These are phyloP conservation scores for Cryptosporidium ubiquitum DNA, from an alignment of 169 alveolate genomes.

Conservation along the genomic window DNA sequence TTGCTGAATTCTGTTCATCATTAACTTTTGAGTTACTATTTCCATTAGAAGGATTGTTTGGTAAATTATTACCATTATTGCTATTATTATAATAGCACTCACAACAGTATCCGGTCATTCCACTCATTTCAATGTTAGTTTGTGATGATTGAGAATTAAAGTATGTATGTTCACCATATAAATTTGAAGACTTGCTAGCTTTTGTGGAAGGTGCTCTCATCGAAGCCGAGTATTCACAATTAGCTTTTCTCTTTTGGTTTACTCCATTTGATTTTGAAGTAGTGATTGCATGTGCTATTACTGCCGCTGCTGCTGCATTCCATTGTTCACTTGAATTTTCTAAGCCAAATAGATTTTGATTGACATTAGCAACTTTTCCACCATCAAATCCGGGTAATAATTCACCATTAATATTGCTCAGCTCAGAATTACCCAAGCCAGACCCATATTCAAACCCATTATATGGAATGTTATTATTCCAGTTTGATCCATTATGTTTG, in stretches of 20 bases:
- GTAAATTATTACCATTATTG: background rate
- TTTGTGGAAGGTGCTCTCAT: constrained; percentile 56
- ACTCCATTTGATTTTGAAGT: constrained; percentile 42
- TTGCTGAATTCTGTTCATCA: constrained; percentile 17
- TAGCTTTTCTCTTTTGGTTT: constrained; percentile 58
- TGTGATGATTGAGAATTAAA: constrained; percentile 30
- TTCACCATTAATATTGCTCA: constrained; percentile 20
- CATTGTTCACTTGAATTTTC: constrained; percentile 70
- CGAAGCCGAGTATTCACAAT: constrained; percentile 41
- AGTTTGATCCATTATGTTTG: constrained; percentile 1
- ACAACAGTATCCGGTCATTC: constrained; percentile 18
- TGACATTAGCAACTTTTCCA: background rate
- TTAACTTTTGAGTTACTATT: background rate
- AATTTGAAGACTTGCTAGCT: constrained; percentile 37
- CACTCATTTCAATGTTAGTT: constrained; percentile 10
- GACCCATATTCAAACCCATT: constrained; percentile 67
- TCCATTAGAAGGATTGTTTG: background rate
- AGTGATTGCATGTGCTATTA: constrained; percentile 68
- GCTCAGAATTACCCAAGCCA: constrained; percentile 45
- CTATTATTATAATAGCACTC: constrained; percentile 11
- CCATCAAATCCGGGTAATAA: constrained; percentile 11
- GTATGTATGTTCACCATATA: constrained; percentile 14
- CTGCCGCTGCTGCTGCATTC: constrained; percentile 73
- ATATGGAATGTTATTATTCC: constrained; percentile 41
- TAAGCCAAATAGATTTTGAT: constrained; percentile 21